Conservation (phyloP, 2,329 filamentous ascomycete genomes). For the Neonectria neomacrospora region DNA sequence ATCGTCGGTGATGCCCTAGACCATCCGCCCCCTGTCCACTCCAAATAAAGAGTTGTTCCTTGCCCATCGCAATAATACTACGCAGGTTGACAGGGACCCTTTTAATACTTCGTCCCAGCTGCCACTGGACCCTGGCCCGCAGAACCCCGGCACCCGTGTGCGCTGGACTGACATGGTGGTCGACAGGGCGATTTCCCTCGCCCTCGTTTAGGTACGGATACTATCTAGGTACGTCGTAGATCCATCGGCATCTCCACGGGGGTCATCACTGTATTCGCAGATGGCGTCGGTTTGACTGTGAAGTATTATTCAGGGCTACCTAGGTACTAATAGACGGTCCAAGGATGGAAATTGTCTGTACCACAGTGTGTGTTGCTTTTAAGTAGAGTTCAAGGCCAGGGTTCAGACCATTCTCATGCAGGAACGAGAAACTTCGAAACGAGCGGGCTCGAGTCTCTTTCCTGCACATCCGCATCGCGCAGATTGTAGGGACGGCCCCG, state of each 20-base stretch:
- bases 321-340: too few species aligned
- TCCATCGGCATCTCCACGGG: background rate
- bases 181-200: background rate
- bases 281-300: background rate
- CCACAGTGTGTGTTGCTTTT: background rate
- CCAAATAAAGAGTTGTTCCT: constrained; percentile 15
- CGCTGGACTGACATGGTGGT: background rate
- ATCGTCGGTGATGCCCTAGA: background rate
- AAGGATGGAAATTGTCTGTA: background rate
- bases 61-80: constrained; percentile 3
- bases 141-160: background rate
- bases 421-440: constrained; percentile 7
- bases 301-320: background rate
- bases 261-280: background rate
- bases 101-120: constrained; percentile 17
- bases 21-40: constrained; percentile 4
- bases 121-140: background rate
- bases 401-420: constrained; percentile 17
- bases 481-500: constrained; percentile 23
- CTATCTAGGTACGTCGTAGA: too few species aligned
- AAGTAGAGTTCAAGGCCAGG: constrained; percentile 7
- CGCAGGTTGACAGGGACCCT: background rate
- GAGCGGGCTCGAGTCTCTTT: background rate
- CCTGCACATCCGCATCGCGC: background rate
- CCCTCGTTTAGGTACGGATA: background rate